Base-by-base conservation (phyloP, 2,329 filamentous ascomycete genomes). In the Orbilia quercus region DNA sequence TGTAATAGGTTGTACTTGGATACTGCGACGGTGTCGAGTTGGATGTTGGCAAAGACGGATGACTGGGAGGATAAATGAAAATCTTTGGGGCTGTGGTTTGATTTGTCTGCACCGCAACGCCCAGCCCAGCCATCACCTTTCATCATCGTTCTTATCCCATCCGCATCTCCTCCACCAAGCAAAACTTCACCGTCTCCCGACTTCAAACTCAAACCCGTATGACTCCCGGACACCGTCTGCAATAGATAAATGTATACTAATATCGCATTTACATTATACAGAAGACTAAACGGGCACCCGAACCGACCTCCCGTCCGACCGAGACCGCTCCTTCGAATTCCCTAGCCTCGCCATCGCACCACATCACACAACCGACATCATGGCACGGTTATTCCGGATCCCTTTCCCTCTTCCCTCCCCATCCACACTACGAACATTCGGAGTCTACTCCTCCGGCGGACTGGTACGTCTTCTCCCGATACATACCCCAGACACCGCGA, bases 331-430 rank as follows among this genome's bases (percentile, higher is more conserved):
- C 51, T 22, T 54, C 36, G 5, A 31, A 31, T 9, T 34, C 25
- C 44, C 12, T 18, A 69, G 54, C 69, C 53, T 65, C 66, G 50
- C 44, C 58, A 51, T 69, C 54, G 18, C 40, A 42, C 4, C 42
- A 38, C 50, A 45, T 48, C 51, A 11, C 20, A 18, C n/a, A 7
- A 50, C 28, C 25, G 31, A 25, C 48, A 73, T 42, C 34, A 83
- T 82, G 76, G 82, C 86, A 79, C 83, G 86, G 67, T 85, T 89
- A 75, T 90, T 89, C 81, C 87, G 87, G 78, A 90, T 89, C 80
- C 84, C 86, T 47, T 87, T 87, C 81, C 88, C 88, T 1, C 90
- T 88, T 86, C 81, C 90, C 48, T 90, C 88, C 80, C 89, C 85
- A 81, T 84, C 86, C 74, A 86, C 85, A 78, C 84, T 87, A 60